Evolutionary conservation across 225 moss, liverwort and hornwort genomes (phyloP), one percentile per base, ranked within the genome.

Genomic region (Pseudoscleropodium purum): DNA sequence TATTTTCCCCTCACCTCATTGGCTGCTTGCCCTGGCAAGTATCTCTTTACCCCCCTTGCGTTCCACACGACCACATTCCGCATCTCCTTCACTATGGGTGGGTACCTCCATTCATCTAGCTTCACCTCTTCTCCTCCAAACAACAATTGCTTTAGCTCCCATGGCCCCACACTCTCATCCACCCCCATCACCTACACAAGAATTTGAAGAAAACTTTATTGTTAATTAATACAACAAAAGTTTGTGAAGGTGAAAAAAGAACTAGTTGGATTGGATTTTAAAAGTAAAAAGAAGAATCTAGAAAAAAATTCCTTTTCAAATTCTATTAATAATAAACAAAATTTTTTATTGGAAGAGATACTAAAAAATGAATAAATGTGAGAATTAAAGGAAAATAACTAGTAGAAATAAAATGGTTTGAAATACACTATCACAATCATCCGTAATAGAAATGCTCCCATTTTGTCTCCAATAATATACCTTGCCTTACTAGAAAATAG

Each of bases 11-110:
- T 79, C 78, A 99, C 84, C 70, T 97, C 96, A 2, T 92, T 85
- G 6, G 89, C 92, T 6, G 95, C 99, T 31, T 89, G 93, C 18
- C 94, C 49, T 0, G 97, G 96, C 45, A 97, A 84, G 41, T 95
- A 97, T 7, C 96, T 92, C 45, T 93, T 97, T 5, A 91, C 66
- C 15, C 83, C 45, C 0, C 27, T 41, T 0, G 60, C 72, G 16
- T 89, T 93, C 95, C 97, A 97, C 7, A 91, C 61, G 0, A 95
- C 65, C 2, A 95, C 49, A 20, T 90, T 89, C 15, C 18, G 89
- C 79, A 93, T 88, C 9, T 95, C 92, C 72, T 90, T 87, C 0
- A 86, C 62, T 3, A 64, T 3, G 0, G 45, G 85, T 14, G 90
- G 86, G 1, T 89, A 81, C 0, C 64, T 70, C 79, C 56, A 84